phyloP scores from a whole-genome alignment of 345 rosid genomes.

The Cardamine chenopodiifolia region DNA sequence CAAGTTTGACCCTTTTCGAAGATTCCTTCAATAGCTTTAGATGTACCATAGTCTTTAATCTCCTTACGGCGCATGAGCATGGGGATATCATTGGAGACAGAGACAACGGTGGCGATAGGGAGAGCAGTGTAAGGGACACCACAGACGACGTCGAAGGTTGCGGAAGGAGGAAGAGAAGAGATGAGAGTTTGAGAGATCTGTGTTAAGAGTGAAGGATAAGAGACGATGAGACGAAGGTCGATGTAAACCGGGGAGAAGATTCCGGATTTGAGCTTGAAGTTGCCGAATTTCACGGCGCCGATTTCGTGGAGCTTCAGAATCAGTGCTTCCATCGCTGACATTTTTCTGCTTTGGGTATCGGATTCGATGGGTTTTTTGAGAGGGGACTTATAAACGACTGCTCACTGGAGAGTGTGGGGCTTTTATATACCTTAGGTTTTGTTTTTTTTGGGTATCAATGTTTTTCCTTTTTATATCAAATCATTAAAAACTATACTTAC shows the following conservation, averaged over 20 bases:
- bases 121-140: constrained; percentile 97
- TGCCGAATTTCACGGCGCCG: constrained; percentile 87
- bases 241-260: constrained; percentile 88
- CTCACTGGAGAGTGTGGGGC: constrained; percentile 12
- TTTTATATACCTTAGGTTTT: constrained; percentile 29
- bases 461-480: neutral
- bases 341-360: constrained; percentile 14
- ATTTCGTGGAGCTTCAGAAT: constrained; percentile 86
- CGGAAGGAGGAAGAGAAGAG: constrained; percentile 62
- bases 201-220: constrained; percentile 76
- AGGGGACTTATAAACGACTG: constrained; percentile 15
- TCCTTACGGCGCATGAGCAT: constrained; percentile 97
- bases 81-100: constrained; percentile 62
- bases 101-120: constrained; percentile 90
- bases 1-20: constrained; percentile 62
- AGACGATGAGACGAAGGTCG: constrained; percentile 90
- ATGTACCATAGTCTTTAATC: constrained; percentile 83
- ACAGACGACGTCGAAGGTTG: constrained; percentile 67
- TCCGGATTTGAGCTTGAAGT: constrained; percentile 93
- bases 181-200: constrained; percentile 72
- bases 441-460: neutral
- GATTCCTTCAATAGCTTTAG: constrained; percentile 81
- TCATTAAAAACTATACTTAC: no score
- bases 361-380: constrained; percentile 28
- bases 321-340: constrained; percentile 72